Percentiles rank a stretch among this genome's conserved stretches.
phyloP scores from a whole-genome alignment of 1,139 yeast genomes.

The Scheffersomyces lignicola region DNA sequence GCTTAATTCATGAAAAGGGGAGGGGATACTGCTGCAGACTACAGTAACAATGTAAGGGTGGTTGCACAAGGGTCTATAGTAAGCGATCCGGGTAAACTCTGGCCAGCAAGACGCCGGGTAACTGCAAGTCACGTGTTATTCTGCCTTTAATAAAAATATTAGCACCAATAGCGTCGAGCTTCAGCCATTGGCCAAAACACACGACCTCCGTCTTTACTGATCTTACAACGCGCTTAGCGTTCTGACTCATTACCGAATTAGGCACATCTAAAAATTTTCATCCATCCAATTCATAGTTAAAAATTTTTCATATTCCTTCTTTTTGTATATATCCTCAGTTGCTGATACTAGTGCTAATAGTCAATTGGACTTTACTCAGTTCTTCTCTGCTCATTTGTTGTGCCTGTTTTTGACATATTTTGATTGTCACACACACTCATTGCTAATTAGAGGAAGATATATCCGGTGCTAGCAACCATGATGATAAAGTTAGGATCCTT shows the following conservation, averaged over 20 bases:
- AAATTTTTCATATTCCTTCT: too few species aligned
- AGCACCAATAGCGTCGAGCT: too few species aligned
- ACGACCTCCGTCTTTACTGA: constrained; percentile 5
- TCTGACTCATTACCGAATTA: constrained; percentile 10
- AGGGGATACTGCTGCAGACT: too few species aligned
- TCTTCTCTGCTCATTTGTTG: too few species aligned
- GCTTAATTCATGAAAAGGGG: too few species aligned
- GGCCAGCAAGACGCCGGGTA: not conserved
- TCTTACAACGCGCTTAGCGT: constrained; percentile 10
- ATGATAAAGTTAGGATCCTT: constrained; percentile 1
- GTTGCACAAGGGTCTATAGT: not conserved
- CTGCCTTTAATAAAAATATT: not conserved
- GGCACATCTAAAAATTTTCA: constrained; percentile 6
- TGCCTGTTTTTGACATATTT: too few species aligned
- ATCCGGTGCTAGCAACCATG: too few species aligned
- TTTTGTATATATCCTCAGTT: too few species aligned
- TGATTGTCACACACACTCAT: too few species aligned
- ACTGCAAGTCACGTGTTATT: constrained; percentile 1
- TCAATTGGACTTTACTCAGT: too few species aligned
- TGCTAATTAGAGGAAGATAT: too few species aligned
- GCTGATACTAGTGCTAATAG: too few species aligned
- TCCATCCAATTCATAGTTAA: constrained; percentile 1
- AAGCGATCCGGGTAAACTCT: constrained; percentile 1
- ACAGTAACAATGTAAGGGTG: not conserved
- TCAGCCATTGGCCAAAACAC: not conserved